Conservation (phyloP, 192 early-diverging fungal species). For the Dispira parvispora region DNA sequence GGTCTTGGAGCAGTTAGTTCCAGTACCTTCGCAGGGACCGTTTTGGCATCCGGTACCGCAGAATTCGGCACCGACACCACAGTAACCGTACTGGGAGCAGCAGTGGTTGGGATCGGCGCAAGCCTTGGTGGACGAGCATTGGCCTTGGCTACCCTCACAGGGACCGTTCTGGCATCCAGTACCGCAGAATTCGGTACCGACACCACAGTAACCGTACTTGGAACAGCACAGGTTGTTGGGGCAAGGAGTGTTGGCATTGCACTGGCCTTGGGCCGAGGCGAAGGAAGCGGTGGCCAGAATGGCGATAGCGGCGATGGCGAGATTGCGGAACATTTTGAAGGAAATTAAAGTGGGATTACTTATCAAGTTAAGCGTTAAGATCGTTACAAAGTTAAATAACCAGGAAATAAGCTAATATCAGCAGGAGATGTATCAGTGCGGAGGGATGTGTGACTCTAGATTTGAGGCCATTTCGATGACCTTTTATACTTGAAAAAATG, state of each 20-base stretch:
- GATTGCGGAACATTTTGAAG: not conserved
- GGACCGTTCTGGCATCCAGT: not conserved
- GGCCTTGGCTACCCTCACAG: not conserved
- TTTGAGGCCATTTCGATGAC: too few species aligned
- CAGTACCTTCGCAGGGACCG: not conserved
- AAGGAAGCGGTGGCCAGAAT: not conserved
- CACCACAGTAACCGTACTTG: not conserved
- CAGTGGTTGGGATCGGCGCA: not conserved
- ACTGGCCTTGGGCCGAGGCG: not conserved
- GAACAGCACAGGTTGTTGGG: not conserved
- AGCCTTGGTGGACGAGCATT: not conserved
- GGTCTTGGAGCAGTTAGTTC: not conserved
- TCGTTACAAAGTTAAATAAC: too few species aligned
- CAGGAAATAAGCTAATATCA: too few species aligned
- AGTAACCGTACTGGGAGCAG: constrained; percentile 6
- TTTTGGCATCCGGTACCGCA: constrained; percentile 11
- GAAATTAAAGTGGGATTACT: not conserved
- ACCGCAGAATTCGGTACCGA: not conserved
- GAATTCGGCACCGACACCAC: not conserved
- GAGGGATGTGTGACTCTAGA: too few species aligned
- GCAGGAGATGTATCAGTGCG: too few species aligned
- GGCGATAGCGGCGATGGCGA: not conserved
- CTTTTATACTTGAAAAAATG: too few species aligned
- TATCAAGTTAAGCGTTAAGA: not conserved
- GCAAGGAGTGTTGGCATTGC: not conserved